phyloP scores from a whole-genome alignment of 2,329 filamentous ascomycete genomes.

The Gyromitra esculenta region DNA sequence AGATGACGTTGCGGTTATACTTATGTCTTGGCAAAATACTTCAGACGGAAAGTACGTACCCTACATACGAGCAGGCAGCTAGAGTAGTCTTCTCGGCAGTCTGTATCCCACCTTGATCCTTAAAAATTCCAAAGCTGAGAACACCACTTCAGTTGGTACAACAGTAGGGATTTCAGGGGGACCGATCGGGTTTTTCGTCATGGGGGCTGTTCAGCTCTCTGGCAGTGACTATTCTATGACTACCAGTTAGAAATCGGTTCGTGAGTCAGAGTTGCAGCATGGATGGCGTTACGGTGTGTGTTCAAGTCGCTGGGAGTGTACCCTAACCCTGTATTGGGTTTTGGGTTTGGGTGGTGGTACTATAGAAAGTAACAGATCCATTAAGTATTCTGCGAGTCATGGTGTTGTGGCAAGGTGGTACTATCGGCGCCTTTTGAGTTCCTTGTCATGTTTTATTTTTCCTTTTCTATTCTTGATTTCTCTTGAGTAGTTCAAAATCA shows the following conservation, averaged over 20 bases:
- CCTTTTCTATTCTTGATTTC: not conserved
- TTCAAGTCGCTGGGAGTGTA: not conserved
- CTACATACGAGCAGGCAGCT: no score
- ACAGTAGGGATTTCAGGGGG: not conserved
- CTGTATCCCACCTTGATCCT: no score
- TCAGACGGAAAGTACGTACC: not conserved
- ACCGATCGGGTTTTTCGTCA: not conserved
- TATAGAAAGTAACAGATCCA: not conserved
- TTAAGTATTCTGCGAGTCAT: not conserved
- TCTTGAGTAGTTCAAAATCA: not conserved
- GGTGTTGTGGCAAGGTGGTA: not conserved
- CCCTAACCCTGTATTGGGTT: constrained; percentile 1
- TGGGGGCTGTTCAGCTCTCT: no score
- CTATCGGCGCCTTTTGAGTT: not conserved
- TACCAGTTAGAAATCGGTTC: not conserved
- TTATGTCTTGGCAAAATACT: not conserved
- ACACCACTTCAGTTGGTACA: not conserved
- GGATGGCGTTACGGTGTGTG: not conserved
- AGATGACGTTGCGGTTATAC: not conserved
- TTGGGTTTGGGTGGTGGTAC: not conserved
- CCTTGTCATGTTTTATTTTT: not conserved
- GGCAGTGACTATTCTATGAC: not conserved
- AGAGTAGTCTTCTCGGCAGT: no score
- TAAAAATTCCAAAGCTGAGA: not conserved
- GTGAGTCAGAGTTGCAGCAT: not conserved